Base-by-base conservation (phyloP, 108 stramenopile genomes). In the Cyclotella kingstonii region DNA sequence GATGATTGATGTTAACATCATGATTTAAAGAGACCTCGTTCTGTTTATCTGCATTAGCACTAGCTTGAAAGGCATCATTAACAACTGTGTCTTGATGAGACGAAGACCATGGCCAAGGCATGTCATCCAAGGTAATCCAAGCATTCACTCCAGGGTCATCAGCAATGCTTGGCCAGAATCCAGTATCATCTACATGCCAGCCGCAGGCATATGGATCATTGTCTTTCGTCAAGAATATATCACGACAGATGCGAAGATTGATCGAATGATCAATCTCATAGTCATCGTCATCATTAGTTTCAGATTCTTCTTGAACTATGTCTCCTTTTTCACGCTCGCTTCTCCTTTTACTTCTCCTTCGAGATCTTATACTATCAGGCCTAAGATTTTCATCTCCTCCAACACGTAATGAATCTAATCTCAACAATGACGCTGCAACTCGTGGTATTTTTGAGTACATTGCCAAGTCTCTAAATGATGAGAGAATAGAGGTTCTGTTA, bases 141-240 rank as follows among this genome's bases (percentile, higher is more conserved):
- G 85, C 86, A 76, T 91, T 91, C 33, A 91, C 73, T 3, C 90
- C 90, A 5, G 48, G 48, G 21, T 68, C 66, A 0, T 18, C 33
- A 14, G 71, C 64, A 22, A 50, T 19, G 17, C 36, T 82, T 21
- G 89, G 89, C 89, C 89, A 91, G 65, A 91, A 91, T 54, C 89
- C 86, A 46, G 76, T 64, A 54, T 90, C 89, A 50, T 90, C 89
- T 5, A 86, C 85, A 62, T 90, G 89, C 84, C 84, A 90, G 6
- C 89, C 89, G 68, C 89, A 90, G 17, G 84, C 70, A 52, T 82
- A 91, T 17, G 70, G 56, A 51, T 81, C 84, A n/a, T 77, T 54
- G 60, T 91, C 86, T 61, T 87, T 87, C 44, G 83, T 76, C 6
- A 91, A 49, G 34, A 86, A 91, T 17, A 68, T 68, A 46, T 72